Conservation (phyloP, 129 eudicot species). For the Escallonia rubra region DNA sequence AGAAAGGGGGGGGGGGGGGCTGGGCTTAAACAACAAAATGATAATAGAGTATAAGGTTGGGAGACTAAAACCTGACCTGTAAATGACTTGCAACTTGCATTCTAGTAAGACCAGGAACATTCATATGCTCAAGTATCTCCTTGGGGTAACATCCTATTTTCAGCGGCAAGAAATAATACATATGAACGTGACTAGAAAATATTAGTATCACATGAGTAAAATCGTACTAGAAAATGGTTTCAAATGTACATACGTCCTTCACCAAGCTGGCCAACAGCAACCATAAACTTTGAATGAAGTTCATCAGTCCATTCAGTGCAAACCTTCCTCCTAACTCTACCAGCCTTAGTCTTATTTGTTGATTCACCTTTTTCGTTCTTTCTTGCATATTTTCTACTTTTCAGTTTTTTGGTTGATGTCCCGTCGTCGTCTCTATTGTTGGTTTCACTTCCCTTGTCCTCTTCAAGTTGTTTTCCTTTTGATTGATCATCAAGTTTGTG, state of each 20-base stretch:
- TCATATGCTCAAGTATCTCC: conserved; percentile 33
- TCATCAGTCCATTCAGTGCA: conserved; percentile 42
- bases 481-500: background rate
- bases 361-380: background rate
- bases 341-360: background rate
- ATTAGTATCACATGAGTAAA: too few relatives aligned
- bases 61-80: conserved; percentile 20
- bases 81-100: conserved; percentile 46
- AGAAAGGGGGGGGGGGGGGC: background rate
- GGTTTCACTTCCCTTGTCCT: background rate
- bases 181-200: background rate
- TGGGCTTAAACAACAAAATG: background rate
- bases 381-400: too few relatives aligned
- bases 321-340: conserved; percentile 18
- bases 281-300: conserved; percentile 38
- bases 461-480: background rate
- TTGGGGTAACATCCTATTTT: conserved; percentile 32
- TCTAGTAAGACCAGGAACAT: conserved; percentile 40
- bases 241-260: conserved; percentile 35
- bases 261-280: conserved; percentile 33
- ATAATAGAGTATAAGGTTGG: background rate
- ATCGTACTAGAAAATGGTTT: background rate
- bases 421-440: background rate
- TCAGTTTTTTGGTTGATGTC: background rate
- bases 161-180: background rate